A percentile compares a stretch with the other conserved stretches of the same genome.
These are phyloP conservation scores for Fagopyrum esculentum DNA, from an alignment of 148 eudicot genomes.

Conservation along the genomic window DNA sequence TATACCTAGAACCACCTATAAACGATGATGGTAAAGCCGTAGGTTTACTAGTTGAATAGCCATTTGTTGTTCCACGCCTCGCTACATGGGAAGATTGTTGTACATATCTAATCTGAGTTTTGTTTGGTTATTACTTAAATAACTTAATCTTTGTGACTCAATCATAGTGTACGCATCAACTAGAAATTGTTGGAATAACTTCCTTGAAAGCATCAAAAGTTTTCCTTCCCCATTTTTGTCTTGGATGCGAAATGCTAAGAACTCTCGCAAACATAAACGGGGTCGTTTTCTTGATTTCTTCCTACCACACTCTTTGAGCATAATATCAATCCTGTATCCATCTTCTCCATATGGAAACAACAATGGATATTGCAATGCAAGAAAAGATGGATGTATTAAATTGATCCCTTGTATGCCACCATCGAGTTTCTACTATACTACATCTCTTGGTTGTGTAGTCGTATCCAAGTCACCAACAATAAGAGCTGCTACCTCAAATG, in stretches of 20 bases:
- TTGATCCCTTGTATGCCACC: neutral
- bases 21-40: too few species aligned
- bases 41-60: too few species aligned
- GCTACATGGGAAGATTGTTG: too few species aligned
- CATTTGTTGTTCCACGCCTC: too few species aligned
- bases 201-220: neutral
- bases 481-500: neutral
- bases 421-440: neutral
- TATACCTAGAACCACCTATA: too few species aligned
- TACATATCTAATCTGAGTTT: too few species aligned
- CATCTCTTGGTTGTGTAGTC: neutral
- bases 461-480: neutral
- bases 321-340: neutral
- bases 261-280: neutral
- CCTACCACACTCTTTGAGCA: too few species aligned
- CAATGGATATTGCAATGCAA: neutral
- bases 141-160: neutral
- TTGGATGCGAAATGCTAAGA: neutral
- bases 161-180: neutral
- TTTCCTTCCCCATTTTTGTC: neutral
- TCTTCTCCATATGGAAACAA: neutral
- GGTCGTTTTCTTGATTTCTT: too few species aligned
- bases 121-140: too few species aligned
- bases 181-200: neutral
- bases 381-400: neutral